Base-by-base conservation (phyloP, 139 green algal genomes). In the Picochlorum costavermella region DNA sequence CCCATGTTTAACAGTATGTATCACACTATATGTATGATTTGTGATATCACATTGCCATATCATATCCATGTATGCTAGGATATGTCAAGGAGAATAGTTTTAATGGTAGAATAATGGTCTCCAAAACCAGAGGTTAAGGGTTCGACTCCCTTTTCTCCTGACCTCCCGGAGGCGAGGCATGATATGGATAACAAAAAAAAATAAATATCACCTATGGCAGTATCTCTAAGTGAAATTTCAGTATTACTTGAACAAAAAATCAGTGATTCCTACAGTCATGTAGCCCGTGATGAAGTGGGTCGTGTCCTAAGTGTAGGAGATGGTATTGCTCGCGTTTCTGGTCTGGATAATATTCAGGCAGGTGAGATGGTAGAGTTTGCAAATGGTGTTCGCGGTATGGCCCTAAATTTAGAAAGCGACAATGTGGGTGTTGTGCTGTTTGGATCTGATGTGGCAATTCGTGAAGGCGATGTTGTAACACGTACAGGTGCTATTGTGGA, bases 381-480 rank as follows among this genome's bases (percentile, higher is more conserved):
- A 53, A 76, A 67, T 67, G 89, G 88, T 50, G 75, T 91, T 43
- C 84, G 87, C 76, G 89, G 88, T 60, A 95, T 96, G 83, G 89
- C 89, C 30, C 76, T 95, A 53, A 96, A 96, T 71, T 63, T 96
- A 63, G 85, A 95, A 78, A 80, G 75, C 61, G 85, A 95, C 75
- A 91, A 96, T 65, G 87, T 96, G 43, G 90, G 90, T 80, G 78
- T 93, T 33, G 90, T 96, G 25, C 74, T 94, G 36, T 92, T 96
- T 71, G 88, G 89, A 72, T 75, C 77, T 57, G 86, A 94, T 67
- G 78, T 63, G 44, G 70, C 69, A 56, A 94, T 96, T 49, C 61
- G 68, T 50, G 78, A 87, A 74, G 85, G 87, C 11, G 85, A 95
- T 64, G 80, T 91, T 68, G 88, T 96, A 63, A 90, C 91, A 73